These are phyloP conservation scores for Talaromyces thailandensis DNA, from an alignment of 495 filamentous ascomycete genomes.

Conservation along the genomic window DNA sequence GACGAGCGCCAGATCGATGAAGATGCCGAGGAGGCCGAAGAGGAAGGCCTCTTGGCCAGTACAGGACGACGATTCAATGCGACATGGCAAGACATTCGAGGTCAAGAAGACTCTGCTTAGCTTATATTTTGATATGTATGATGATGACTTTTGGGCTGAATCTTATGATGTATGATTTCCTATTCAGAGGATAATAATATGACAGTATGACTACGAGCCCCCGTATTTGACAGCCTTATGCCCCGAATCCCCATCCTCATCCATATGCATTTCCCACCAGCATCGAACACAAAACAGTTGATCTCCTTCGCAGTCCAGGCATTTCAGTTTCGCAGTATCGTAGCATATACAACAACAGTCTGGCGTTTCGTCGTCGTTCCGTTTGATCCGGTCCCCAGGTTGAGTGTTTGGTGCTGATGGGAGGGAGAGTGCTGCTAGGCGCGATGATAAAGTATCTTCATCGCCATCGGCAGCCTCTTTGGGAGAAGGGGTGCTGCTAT, in stretches of 20 bases:
- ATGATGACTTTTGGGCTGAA: not conserved
- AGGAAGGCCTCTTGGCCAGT: slow-evolving; percentile 80
- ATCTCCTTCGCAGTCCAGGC: slow-evolving; percentile 5
- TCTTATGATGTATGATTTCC: not conserved
- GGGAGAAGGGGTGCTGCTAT: not conserved
- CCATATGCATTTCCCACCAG: slow-evolving; percentile 8
- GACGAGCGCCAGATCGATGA: slow-evolving; percentile 70
- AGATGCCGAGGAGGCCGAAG: slow-evolving; percentile 88
- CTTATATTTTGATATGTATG: not conserved
- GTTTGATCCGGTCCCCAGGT: not conserved
- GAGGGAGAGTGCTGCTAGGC: slow-evolving; percentile 4
- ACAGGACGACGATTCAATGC: slow-evolving; percentile 72
- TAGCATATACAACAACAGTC: slow-evolving; percentile 8
- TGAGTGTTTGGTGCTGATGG: slow-evolving; percentile 2
- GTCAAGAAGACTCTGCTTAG: not conserved
- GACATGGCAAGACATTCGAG: slow-evolving; percentile 83
- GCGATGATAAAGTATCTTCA: not conserved
- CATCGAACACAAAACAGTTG: slow-evolving; percentile 8
- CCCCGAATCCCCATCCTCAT: not conserved
- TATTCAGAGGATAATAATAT: not conserved
- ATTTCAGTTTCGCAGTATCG: slow-evolving; percentile 2
- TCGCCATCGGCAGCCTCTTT: not conserved
- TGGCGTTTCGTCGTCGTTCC: not conserved
- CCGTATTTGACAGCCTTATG: slow-evolving; percentile 4
- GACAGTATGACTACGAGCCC: not conserved